A percentile compares a stretch with the other conserved stretches of the same genome.
Evolutionary conservation across 2,329 filamentous ascomycete species (phyloP).

Genomic region (Pyrenochaeta sp.): DNA sequence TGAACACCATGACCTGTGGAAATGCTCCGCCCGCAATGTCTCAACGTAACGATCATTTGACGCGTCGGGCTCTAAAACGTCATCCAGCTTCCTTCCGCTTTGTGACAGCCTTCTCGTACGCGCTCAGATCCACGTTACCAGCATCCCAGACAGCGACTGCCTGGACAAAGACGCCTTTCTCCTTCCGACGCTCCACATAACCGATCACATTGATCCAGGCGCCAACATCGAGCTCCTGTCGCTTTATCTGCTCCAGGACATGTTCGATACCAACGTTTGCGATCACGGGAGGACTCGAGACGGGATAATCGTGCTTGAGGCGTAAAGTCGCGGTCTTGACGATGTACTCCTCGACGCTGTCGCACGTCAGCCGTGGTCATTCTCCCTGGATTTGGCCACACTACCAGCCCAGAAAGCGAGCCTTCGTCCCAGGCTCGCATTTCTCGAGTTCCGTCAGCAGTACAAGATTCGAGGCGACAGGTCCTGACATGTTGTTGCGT

Average conservation of each 20-base stretch:
- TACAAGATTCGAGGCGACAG: conserved; percentile 65
- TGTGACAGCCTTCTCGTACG: conserved; percentile 69
- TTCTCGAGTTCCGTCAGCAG: conserved; percentile 56
- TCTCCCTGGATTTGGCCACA: conserved; percentile 37
- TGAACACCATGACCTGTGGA: background rate
- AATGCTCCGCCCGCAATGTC: background rate
- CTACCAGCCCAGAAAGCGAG: conserved; percentile 92
- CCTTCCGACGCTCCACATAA: conserved; percentile 63
- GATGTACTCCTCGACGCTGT: conserved; percentile 68
- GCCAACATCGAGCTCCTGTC: conserved; percentile 73
- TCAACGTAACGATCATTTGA: background rate
- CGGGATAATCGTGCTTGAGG: conserved; percentile 73
- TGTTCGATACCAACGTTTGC: conserved; percentile 76
- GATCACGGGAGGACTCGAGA: conserved; percentile 46
- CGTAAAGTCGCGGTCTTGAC: conserved; percentile 67
- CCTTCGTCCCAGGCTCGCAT: conserved; percentile 72
- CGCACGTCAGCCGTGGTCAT: conserved; percentile 17
- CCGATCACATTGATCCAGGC: conserved; percentile 91
- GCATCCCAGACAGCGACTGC: conserved; percentile 81
- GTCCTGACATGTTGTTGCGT: conserved; percentile 50
- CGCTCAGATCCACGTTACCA: conserved; percentile 73
- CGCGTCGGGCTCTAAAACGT: background rate
- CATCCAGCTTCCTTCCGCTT: conserved; percentile 16
- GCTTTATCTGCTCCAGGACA: conserved; percentile 70
- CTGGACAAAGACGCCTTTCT: conserved; percentile 64